These are phyloP conservation scores for Gaeumannomyces tritici DNA, from an alignment of 2,329 filamentous ascomycete genomes.

Conservation along the genomic window DNA sequence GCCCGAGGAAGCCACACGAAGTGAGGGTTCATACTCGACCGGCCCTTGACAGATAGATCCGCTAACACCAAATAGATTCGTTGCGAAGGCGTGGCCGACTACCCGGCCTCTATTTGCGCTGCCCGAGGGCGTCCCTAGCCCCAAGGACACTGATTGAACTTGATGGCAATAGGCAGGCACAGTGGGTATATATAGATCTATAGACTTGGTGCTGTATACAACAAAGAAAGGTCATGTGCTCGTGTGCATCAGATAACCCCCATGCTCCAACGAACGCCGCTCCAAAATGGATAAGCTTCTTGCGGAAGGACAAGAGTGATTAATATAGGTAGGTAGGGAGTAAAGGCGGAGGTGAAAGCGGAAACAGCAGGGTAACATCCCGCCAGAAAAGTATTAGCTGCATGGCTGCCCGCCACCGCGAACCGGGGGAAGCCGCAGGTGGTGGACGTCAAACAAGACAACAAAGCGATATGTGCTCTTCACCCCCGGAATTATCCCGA, in stretches of 20 bases:
- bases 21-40: slow-evolving; percentile 25
- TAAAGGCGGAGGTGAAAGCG: no score
- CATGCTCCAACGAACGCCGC: no score
- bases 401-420: no score
- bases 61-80: slow-evolving; percentile 10
- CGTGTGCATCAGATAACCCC: background rate
- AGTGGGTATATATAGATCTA: background rate
- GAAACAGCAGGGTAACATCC: no score
- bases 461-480: no score
- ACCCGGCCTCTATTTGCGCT: slow-evolving; percentile 1
- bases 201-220: background rate
- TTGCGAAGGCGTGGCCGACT: slow-evolving; percentile 15
- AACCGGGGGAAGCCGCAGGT: no score
- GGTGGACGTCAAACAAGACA: no score
- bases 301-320: no score
- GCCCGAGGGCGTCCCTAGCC: background rate
- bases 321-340: no score
- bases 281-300: background rate
- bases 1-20: slow-evolving; percentile 59
- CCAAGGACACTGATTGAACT: background rate
- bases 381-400: no score
- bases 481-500: background rate
- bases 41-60: background rate
- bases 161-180: background rate
- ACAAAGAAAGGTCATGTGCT: background rate